Percentiles rank a stretch among this genome's conserved stretches.
Evolutionary conservation across 257 asterid species (phyloP).

Genomic region (Verbascum thapsus): DNA sequence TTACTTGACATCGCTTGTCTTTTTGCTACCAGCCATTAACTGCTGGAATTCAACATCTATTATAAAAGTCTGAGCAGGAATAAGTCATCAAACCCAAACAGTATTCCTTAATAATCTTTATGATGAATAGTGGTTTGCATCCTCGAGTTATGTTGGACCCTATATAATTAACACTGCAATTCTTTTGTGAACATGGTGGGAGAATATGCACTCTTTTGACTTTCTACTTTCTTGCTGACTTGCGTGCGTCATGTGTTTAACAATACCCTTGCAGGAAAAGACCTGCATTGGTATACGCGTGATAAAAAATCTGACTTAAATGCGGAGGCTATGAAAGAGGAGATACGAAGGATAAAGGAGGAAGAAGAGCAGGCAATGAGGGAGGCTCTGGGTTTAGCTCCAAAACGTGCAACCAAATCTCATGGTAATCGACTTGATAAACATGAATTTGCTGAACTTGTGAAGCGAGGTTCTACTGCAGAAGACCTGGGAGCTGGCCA

Average conservation of each 20-base stretch:
- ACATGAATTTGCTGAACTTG: slow-evolving; percentile 90
- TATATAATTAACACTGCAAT: neutral
- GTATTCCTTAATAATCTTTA: neutral
- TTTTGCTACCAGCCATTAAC: neutral
- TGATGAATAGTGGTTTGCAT: neutral
- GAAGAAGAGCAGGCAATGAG: slow-evolving; percentile 99
- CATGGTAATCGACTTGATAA: slow-evolving; percentile 84
- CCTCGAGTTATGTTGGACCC: neutral
- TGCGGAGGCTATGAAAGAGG: slow-evolving; percentile 73
- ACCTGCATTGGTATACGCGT: slow-evolving; percentile 87
- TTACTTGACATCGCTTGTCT: neutral
- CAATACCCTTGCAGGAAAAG: slow-evolving; percentile 67
- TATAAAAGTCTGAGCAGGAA: neutral
- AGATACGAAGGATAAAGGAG: slow-evolving; percentile 87
- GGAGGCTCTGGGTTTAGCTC: slow-evolving; percentile 97
- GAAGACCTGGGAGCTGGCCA: slow-evolving; percentile 99
- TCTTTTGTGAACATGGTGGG: neutral
- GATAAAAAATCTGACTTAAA: slow-evolving; percentile 61
- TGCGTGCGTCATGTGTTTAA: neutral
- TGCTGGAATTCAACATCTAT: neutral
- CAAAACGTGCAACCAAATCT: slow-evolving; percentile 66
- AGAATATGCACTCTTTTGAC: neutral
- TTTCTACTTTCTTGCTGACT: too few relatives aligned
- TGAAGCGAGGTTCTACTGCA: slow-evolving; percentile 91
- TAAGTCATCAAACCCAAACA: neutral